phyloP scores from a whole-genome alignment of 176 grass and related monocot genomes.

The Hyparrhenia diplandra region DNA sequence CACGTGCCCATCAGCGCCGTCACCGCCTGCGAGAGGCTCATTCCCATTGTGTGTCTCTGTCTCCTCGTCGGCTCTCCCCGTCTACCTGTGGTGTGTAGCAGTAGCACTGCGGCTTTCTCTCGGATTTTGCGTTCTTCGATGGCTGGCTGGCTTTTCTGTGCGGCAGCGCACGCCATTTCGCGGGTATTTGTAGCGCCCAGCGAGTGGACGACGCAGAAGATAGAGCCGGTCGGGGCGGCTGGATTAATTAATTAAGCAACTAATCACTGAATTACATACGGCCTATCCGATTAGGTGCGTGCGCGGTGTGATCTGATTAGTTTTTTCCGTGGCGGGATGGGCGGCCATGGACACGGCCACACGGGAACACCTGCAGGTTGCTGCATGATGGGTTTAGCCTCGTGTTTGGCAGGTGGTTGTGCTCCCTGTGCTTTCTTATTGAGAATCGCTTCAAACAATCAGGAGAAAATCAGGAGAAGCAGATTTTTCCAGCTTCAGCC shows the following conservation, averaged over 20 bases:
- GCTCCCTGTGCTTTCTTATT: no score
- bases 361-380: no score
- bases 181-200: constrained; percentile 32
- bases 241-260: not conserved
- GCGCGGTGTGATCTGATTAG: not conserved
- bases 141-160: not conserved
- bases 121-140: not conserved
- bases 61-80: not conserved
- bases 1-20: constrained; percentile 48
- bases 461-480: no score
- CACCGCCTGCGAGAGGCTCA: constrained; percentile 52
- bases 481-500: no score
- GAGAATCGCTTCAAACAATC: no score
- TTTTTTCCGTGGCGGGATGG: not conserved
- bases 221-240: constrained; percentile 28
- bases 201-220: constrained; percentile 36
- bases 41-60: no score
- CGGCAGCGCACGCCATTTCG: constrained; percentile 13
- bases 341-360: no score
- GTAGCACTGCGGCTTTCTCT: not conserved
- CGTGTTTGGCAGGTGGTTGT: no score
- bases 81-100: no score
- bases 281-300: not conserved
- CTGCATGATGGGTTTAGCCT: no score
- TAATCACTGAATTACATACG: not conserved